phyloP scores from a whole-genome alignment of 805 yeast genomes.

The Metschnikowia gelsemii region DNA sequence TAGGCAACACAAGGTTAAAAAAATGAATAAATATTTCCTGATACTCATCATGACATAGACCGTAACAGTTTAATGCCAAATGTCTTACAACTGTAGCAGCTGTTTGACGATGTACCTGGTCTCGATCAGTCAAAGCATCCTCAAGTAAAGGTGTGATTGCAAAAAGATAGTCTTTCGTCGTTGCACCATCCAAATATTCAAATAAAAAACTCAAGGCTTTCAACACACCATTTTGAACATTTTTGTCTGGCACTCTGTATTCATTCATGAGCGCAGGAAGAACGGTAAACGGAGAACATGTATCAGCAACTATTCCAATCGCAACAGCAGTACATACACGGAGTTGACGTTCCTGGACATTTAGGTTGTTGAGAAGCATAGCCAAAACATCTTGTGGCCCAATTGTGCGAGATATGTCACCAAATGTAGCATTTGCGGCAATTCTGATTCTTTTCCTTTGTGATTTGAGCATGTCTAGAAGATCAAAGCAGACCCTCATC shows the following conservation, averaged over 20 bases:
- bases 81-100: constrained; percentile 86
- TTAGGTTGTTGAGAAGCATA: constrained; percentile 75
- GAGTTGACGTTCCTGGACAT: constrained; percentile 92
- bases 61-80: constrained; percentile 75
- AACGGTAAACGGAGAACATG: constrained; percentile 89
- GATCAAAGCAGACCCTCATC: constrained; percentile 93
- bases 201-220: constrained; percentile 89
- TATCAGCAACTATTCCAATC: constrained; percentile 92
- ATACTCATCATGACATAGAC: constrained; percentile 67
- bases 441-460: constrained; percentile 72
- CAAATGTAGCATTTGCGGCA: constrained; percentile 89
- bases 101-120: constrained; percentile 91
- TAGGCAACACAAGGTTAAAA: constrained; percentile 80
- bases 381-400: constrained; percentile 95
- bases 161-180: constrained; percentile 78
- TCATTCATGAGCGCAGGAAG: constrained; percentile 95
- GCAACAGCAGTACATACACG: constrained; percentile 98
- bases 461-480: constrained; percentile 84
- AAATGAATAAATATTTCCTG: constrained; percentile 70
- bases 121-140: constrained; percentile 88
- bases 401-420: constrained; percentile 83
- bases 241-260: constrained; percentile 85
- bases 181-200: constrained; percentile 79
- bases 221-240: constrained; percentile 93
- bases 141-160: constrained; percentile 76